Evolutionary conservation across 1,284 basidiomycete species (phyloP), one percentile per base, ranked within the genome.

Genomic region (Lentinula novae-zelandiae): DNA sequence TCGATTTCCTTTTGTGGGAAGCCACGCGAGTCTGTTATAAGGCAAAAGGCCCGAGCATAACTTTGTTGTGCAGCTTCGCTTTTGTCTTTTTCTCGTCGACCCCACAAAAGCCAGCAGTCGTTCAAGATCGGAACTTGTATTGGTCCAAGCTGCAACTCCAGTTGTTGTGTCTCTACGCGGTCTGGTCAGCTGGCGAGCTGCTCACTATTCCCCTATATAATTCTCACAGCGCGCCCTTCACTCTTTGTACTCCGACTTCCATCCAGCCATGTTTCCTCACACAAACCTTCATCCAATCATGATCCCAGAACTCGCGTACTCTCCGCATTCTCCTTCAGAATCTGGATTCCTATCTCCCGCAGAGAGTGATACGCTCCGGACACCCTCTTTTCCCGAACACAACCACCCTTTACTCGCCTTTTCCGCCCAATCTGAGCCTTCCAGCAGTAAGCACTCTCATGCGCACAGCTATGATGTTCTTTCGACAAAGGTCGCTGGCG

Each of bases 361-460:
- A 58, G 77, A 78, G 66, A 76, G 76, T 67, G 75, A 75, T 64
- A 72, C 75, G 61, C 67, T 75, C 54, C 71, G 64, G 59, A 69
- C 68, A 38, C 69, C 69, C 33, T 65, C 56, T 56, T 64, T 69
- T 15, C 53, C 60, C 53, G 62, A 63, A 39, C 62, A 63, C 38
- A 59, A 40, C 44, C 58, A 63, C 34, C 54, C 50, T 51, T 60
- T 63, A 57, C 59, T 66, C 63, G 60, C 63, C 62, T 51, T 60
- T 54, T 38, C 54, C 40, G 44, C 42, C 22, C 57, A 61, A 39
- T 58, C 48, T 17, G 46, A 60, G 22, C 53, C 36, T 40, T 33
- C 36, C 6, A 17, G 48, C 22, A 54, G n/a, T 34, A 67, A 64
- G 31, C 66, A 61, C 57, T 36, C 53, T 33, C 52, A 59, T 42